Conservation (phyloP, 1,284 basidiomycete genomes). For the Boletus smithii region DNA sequence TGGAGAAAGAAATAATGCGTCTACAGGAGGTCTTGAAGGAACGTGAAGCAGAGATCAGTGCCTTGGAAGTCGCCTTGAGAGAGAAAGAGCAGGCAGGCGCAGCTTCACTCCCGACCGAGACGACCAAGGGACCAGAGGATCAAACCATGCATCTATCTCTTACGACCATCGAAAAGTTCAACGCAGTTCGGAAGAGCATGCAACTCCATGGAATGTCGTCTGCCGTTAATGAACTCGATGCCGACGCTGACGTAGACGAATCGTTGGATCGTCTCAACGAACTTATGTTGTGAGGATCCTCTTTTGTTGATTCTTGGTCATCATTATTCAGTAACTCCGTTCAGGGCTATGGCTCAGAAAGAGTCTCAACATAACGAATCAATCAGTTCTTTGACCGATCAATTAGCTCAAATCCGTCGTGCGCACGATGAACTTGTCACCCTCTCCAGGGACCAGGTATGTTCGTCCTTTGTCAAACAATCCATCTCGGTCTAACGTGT, state of each 20-base stretch:
- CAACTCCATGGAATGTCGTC: constrained; percentile 42
- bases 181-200: constrained; percentile 64
- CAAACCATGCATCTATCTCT: constrained; percentile 52
- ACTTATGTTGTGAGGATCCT: constrained; percentile 70
- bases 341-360: constrained; percentile 91
- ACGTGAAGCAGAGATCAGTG: constrained; percentile 80
- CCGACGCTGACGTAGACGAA: constrained; percentile 56
- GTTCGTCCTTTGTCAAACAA: constrained; percentile 8
- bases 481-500: neutral
- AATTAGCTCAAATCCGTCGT: constrained; percentile 66
- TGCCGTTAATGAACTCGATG: constrained; percentile 24
- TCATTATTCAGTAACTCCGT: constrained; percentile 7
- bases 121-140: constrained; percentile 17
- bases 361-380: constrained; percentile 80
- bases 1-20: constrained; percentile 91
- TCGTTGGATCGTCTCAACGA: constrained; percentile 76
- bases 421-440: constrained; percentile 78
- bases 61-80: constrained; percentile 68
- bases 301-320: constrained; percentile 4
- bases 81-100: constrained; percentile 39
- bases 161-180: constrained; percentile 66
- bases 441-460: constrained; percentile 77
- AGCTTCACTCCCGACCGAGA: constrained; percentile 5
- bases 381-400: constrained; percentile 65
- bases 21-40: constrained; percentile 86